Evolutionary conservation across 2,329 filamentous ascomycete genomes (phyloP).

Genomic region (Aspergillus sp.): DNA sequence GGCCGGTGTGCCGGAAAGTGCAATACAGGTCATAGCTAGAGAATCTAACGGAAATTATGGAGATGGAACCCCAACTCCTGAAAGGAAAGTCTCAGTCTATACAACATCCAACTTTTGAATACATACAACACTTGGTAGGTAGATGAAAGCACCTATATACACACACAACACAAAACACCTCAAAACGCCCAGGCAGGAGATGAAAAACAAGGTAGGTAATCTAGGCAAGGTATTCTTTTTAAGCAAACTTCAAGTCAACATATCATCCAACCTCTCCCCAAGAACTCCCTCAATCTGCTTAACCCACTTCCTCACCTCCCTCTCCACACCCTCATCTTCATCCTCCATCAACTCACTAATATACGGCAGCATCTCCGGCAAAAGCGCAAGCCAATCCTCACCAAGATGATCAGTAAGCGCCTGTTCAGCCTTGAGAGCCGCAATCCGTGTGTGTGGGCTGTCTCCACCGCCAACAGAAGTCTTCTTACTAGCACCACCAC

Average conservation of each 20-base stretch:
- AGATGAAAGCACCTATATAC: background rate
- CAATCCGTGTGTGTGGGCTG: slow-evolving; percentile 69
- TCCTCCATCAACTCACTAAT: slow-evolving; percentile 96
- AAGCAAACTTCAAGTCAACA: slow-evolving; percentile 66
- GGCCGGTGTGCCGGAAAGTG: too few relatives aligned
- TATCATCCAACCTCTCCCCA: slow-evolving; percentile 86
- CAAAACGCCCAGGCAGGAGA: background rate
- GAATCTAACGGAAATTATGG: background rate
- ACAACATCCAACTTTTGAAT: background rate
- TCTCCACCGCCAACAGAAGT: slow-evolving; percentile 47
- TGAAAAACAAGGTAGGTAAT: background rate
- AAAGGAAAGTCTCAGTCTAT: background rate
- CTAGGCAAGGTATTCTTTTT: too few relatives aligned
- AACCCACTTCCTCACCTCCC: slow-evolving; percentile 88
- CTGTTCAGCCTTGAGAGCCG: slow-evolving; percentile 79
- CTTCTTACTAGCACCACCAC: slow-evolving; percentile 6
- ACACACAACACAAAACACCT: background rate
- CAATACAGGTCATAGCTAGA: background rate
- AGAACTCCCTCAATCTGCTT: slow-evolving; percentile 83
- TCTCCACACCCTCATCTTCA: slow-evolving; percentile 89
- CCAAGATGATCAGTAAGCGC: slow-evolving; percentile 75
- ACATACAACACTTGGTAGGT: background rate
- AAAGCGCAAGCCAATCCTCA: slow-evolving; percentile 87
- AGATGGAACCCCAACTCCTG: background rate
- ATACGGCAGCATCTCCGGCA: slow-evolving; percentile 94